Evolutionary conservation across 768 basidiomycete species (phyloP).

Genomic region (Termitomyces sp.): DNA sequence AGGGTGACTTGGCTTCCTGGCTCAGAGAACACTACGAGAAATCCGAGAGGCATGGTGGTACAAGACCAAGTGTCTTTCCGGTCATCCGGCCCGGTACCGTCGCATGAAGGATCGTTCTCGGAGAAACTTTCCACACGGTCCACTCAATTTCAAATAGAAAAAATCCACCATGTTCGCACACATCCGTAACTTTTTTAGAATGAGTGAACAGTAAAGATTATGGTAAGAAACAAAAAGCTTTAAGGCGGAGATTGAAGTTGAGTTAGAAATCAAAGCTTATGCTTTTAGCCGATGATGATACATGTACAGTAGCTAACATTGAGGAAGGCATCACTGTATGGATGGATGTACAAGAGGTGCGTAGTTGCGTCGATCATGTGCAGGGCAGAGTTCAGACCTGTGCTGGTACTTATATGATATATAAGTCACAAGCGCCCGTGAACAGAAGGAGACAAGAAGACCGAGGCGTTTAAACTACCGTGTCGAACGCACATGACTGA

Average conservation of each 20-base stretch:
- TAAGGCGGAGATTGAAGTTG: background rate
- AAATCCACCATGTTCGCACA: background rate
- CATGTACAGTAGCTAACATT: constrained; percentile 5
- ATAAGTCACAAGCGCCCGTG: background rate
- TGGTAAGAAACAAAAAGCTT: background rate
- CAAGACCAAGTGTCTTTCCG: background rate
- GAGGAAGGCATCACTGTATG: constrained; percentile 7
- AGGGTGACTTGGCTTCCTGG: constrained; percentile 37
- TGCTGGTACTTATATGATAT: constrained; percentile 9
- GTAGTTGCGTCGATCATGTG: background rate
- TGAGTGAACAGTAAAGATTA: background rate
- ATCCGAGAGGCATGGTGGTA: constrained; percentile 30
- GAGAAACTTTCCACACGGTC: background rate
- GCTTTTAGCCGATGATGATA: too few relatives aligned
- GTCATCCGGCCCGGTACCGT: constrained; percentile 1
- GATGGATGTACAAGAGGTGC: background rate
- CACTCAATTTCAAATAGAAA: background rate
- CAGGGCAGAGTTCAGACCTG: constrained; percentile 1
- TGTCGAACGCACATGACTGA: background rate
- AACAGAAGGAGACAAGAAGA: background rate
- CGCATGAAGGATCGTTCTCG: background rate
- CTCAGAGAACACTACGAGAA: constrained; percentile 46
- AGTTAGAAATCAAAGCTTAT: too few relatives aligned
- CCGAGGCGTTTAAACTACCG: background rate
- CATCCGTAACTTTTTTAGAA: background rate